Evolutionary conservation across 257 asterid species (phyloP).

Genomic region (Nyctanthes arbortristis): DNA sequence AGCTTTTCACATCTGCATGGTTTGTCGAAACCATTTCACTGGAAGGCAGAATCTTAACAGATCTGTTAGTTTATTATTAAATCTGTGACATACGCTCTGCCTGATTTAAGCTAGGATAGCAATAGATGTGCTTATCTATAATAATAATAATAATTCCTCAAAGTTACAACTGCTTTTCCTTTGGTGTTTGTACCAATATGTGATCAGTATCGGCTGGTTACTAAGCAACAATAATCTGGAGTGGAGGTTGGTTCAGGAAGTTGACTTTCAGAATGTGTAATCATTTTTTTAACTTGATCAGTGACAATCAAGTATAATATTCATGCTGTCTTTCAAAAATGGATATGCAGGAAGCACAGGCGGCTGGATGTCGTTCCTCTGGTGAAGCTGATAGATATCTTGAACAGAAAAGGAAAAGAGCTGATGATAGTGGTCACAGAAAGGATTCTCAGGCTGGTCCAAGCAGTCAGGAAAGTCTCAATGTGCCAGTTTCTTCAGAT

Average conservation of each 20-base stretch:
- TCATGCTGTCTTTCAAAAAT: background rate
- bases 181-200: background rate
- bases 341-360: conserved; percentile 71
- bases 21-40: conserved; percentile 1
- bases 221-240: background rate
- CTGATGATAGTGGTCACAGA: conserved; percentile 45
- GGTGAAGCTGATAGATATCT: conserved; percentile 70
- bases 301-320: background rate
- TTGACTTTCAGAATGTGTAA: background rate
- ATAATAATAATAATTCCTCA: background rate
- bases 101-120: background rate
- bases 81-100: background rate
- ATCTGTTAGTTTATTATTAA: background rate
- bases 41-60: background rate
- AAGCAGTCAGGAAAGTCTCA: conserved; percentile 49
- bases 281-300: background rate
- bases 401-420: conserved; percentile 55
- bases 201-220: background rate
- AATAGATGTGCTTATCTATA: background rate
- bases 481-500: conserved; percentile 54
- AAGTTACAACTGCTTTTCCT: background rate
- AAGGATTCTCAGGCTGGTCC: conserved; percentile 62
- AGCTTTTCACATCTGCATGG: background rate
- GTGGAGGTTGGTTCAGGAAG: background rate
- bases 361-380: conserved; percentile 69